phyloP scores from a whole-genome alignment of 1,284 basidiomycete species.

The Sutorius eximius region DNA sequence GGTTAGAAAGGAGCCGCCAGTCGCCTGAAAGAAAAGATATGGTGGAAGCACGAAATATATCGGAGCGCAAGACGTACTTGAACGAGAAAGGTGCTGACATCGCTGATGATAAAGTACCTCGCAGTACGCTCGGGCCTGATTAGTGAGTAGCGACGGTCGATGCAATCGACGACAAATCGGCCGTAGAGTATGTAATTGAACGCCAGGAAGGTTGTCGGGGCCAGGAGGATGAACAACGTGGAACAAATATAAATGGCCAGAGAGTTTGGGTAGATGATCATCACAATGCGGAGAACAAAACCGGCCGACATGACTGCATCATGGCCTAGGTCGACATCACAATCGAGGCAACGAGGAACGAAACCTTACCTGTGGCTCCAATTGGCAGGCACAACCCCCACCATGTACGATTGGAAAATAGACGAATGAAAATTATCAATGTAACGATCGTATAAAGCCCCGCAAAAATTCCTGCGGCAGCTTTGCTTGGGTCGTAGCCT shows the following conservation, averaged over 20 bases:
- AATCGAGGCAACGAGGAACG: neutral
- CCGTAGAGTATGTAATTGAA: constrained; percentile 37
- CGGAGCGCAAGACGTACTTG: constrained; percentile 30
- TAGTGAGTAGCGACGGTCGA: constrained; percentile 21
- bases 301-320: constrained; percentile 20
- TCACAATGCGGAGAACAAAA: constrained; percentile 19
- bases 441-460: constrained; percentile 22
- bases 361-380: constrained; percentile 19
- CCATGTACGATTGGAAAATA: constrained; percentile 24
- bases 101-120: constrained; percentile 31
- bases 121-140: constrained; percentile 27
- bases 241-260: constrained; percentile 9
- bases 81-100: constrained; percentile 41
- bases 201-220: constrained; percentile 31
- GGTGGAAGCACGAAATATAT: neutral
- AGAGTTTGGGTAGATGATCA: constrained; percentile 17
- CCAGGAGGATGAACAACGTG: constrained; percentile 19
- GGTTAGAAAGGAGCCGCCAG: constrained; percentile 14
- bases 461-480: constrained; percentile 21
- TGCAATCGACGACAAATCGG: constrained; percentile 21
- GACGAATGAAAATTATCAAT: constrained; percentile 12
- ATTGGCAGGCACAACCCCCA: constrained; percentile 36
- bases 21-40: constrained; percentile 2
- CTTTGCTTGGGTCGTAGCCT: constrained; percentile 27
- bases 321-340: neutral